phyloP scores from a whole-genome alignment of 352 stramenopile species.

The Pythium biforme region DNA sequence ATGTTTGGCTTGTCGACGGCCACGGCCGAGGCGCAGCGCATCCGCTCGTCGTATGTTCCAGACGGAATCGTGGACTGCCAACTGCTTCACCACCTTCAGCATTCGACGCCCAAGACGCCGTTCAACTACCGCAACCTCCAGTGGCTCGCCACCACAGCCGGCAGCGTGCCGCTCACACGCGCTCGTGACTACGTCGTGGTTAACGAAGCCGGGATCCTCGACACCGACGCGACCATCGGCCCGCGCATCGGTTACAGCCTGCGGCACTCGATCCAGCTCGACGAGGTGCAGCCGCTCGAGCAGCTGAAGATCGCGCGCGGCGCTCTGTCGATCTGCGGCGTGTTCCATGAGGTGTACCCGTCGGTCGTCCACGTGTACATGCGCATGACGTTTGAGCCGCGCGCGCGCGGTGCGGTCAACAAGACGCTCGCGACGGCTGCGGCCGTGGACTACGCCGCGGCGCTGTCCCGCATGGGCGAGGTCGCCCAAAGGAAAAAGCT shows the following conservation, averaged over 20 bases:
- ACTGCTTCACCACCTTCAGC: conserved; percentile 46
- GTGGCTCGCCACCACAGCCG: conserved; percentile 27
- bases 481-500: conserved; percentile 57
- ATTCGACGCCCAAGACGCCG: conserved; percentile 37
- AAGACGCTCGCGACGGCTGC: conserved; percentile 35
- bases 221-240: conserved; percentile 32
- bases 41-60: conserved; percentile 49
- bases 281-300: conserved; percentile 36
- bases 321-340: conserved; percentile 50
- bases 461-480: conserved; percentile 31
- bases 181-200: conserved; percentile 55
- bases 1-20: conserved; percentile 55
- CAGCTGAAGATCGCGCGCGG: conserved; percentile 35
- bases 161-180: conserved; percentile 34
- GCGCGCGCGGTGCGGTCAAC: conserved; percentile 38
- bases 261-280: conserved; percentile 57
- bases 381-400: conserved; percentile 48
- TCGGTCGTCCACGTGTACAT: conserved; percentile 51
- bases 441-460: conserved; percentile 36
- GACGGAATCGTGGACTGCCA: conserved; percentile 55
- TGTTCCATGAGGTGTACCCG: conserved; percentile 45
- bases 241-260: conserved; percentile 47
- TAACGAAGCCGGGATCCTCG: conserved; percentile 40
- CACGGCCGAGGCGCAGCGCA: conserved; percentile 43
- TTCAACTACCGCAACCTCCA: conserved; percentile 54